Evolutionary conservation across 129 eudicot species (phyloP), one percentile per base, ranked within the genome.

Genomic region (Flaveria bidentis): DNA sequence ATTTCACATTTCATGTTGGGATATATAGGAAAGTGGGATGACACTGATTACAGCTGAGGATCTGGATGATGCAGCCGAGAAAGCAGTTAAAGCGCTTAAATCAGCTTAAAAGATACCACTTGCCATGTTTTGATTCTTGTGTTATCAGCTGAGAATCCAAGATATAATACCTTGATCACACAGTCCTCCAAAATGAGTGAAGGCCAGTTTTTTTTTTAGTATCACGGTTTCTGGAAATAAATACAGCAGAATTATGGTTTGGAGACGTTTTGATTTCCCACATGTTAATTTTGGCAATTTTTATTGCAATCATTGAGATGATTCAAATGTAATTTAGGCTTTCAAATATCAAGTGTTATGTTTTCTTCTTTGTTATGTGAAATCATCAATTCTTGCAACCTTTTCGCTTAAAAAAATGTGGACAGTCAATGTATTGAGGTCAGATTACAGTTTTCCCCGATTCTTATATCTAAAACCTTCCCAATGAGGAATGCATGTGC

Each of bases 41-140:
- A 33, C 89, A 7, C 50, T 93, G 74, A 86, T 94, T 51, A 91
- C 98, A 45, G 98, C 97, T 50, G 98, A 94, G 74, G 98, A 94
- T 85, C 85, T 94, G 72, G 98, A 93, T 74, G 98, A 93, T 85
- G 98, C 98, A 12, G 97, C 98, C 14, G 95, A 86, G 79, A 93
- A 93, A 80, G 98, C 98, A 12, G 97, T 92, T 56, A 92, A 86
- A 80, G 94, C 98, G 51, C 69, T 81, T 39, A 52, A 63, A 61
- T 75, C 84, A 42, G 57, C 81, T 1, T 60, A 52, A 47, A 23
- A 20, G 25, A 46, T n/a, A 42, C 28, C 69, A 52, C 44, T 71
- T 26, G 36, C 42, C 14, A 16, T 44, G 33, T 47, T 69, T 63
- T 42, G 70, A 39, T 67, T 78, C 6, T 41, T 58, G 47, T 71